These are phyloP conservation scores for Saxophila tyrrhenica DNA, from an alignment of 495 filamentous ascomycete species.

Conservation along the genomic window DNA sequence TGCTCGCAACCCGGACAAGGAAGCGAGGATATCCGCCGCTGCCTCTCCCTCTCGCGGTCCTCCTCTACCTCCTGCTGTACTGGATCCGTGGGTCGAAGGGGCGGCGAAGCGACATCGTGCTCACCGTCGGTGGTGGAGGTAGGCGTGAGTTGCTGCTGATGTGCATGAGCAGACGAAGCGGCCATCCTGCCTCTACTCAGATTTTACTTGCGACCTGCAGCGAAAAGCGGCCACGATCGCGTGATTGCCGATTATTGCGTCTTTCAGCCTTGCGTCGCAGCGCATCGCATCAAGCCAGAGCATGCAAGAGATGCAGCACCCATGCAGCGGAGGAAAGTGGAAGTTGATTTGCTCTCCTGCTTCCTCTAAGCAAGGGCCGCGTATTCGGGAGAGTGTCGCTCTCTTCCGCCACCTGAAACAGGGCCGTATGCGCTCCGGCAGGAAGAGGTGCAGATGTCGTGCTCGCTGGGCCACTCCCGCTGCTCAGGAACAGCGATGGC, in stretches of 20 bases:
- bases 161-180: not conserved
- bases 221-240: not conserved
- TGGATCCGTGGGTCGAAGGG: not conserved
- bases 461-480: not conserved
- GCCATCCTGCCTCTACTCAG: not conserved
- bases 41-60: not conserved
- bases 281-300: not conserved
- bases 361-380: not conserved
- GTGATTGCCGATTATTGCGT: not conserved
- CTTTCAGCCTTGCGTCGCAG: not conserved
- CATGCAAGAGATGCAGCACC: not conserved
- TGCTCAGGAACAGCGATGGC: not conserved
- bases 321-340: not conserved
- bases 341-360: not conserved
- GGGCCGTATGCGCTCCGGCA: not conserved
- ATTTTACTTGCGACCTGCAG: not conserved
- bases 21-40: not conserved
- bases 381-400: not conserved
- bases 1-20: slow-evolving; percentile 6
- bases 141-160: not conserved
- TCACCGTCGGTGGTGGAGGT: not conserved
- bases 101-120: not conserved
- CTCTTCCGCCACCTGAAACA: not conserved
- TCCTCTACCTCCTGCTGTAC: not conserved
- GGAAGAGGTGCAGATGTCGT: not conserved